Evolutionary conservation across 2,329 filamentous ascomycete genomes (phyloP).

Genomic region (Talaromyces sp.): DNA sequence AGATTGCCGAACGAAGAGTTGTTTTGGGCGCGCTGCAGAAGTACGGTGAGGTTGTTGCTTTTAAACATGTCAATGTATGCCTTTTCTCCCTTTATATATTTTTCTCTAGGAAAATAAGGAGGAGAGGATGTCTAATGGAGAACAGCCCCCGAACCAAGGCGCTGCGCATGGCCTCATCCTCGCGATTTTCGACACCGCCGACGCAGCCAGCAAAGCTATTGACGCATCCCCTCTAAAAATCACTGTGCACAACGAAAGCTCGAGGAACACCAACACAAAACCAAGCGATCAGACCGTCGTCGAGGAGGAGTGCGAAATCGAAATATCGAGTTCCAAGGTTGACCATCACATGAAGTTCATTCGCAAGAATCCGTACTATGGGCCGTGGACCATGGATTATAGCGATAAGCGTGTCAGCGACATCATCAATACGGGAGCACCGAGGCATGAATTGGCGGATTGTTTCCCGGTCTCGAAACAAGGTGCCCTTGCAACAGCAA

Average conservation of each 20-base stretch:
- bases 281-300: background rate
- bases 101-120: too few relatives aligned
- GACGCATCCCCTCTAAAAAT: conserved; percentile 18
- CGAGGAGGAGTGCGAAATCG: background rate
- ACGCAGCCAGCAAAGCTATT: conserved; percentile 28
- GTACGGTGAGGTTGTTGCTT: conserved; percentile 36
- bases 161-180: conserved; percentile 14
- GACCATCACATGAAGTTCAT: background rate
- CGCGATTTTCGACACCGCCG: conserved; percentile 31
- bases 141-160: conserved; percentile 6
- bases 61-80: conserved; percentile 30
- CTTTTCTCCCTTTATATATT: too few relatives aligned
- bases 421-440: background rate
- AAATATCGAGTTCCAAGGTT: background rate
- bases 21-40: conserved; percentile 33
- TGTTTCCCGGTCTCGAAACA: background rate
- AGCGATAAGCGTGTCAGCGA: conserved; percentile 3
- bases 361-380: background rate
- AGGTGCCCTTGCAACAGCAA: background rate
- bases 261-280: background rate
- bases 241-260: background rate
- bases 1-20: conserved; percentile 27
- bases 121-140: background rate
- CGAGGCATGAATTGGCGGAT: conserved; percentile 6
- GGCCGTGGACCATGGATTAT: background rate